Evolutionary conservation across 2,329 filamentous ascomycete species (phyloP).

Genomic region (Aureobasidium sp.): DNA sequence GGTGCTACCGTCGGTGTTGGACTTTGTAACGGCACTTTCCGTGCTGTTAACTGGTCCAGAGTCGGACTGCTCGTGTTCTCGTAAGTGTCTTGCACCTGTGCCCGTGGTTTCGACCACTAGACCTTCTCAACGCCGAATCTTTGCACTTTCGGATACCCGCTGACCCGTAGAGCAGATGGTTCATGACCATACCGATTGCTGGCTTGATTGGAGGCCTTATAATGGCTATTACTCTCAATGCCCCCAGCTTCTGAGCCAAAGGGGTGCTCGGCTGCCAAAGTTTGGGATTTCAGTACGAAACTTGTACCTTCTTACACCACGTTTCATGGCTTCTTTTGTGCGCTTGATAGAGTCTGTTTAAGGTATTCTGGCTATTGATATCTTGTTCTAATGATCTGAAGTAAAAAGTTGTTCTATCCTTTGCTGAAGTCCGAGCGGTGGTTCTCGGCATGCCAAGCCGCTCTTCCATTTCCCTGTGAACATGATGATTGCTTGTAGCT

Average conservation of each 20-base stretch:
- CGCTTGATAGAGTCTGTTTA: neutral
- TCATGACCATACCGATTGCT: slow-evolving; percentile 52
- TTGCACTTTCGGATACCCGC: neutral
- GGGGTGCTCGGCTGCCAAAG: too few species aligned
- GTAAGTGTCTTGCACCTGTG: neutral
- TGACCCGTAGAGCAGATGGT: slow-evolving; percentile 39
- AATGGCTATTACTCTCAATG: slow-evolving; percentile 57
- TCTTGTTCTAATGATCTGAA: neutral
- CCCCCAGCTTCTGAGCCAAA: slow-evolving; percentile 38
- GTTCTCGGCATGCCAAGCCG: too few species aligned
- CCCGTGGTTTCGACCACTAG: neutral
- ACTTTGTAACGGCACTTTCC: slow-evolving; percentile 52
- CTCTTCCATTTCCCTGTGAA: too few species aligned
- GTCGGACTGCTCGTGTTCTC: slow-evolving; percentile 50
- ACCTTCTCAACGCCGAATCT: too few species aligned
- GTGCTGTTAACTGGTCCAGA: slow-evolving; percentile 57
- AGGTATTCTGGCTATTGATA: neutral
- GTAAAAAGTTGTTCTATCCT: too few species aligned
- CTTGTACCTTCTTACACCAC: neutral
- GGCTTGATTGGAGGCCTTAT: slow-evolving; percentile 53
- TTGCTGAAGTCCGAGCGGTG: too few species aligned
- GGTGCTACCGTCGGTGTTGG: slow-evolving; percentile 51
- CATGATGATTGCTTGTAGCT: too few species aligned
- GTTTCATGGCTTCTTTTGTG: neutral
- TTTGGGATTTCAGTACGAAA: neutral